Percentiles rank a stretch among this genome's conserved stretches.
These are phyloP conservation scores for Barnettozyma sp. DNA, from an alignment of 805 yeast genomes.

Conservation along the genomic window DNA sequence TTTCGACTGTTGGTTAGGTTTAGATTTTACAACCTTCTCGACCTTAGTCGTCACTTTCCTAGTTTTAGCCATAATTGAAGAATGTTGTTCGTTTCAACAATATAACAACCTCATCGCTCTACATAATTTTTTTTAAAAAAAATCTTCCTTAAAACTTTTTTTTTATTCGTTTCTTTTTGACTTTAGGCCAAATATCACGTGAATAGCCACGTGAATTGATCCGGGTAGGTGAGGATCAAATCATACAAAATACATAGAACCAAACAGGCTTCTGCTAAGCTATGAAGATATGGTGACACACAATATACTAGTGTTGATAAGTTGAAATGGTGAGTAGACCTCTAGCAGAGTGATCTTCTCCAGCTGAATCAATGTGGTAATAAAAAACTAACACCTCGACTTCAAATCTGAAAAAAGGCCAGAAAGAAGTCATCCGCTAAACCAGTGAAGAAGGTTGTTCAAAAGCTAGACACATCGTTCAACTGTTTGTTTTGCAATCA, in stretches of 20 bases:
- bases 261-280: no score
- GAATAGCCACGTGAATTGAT: no score
- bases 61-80: conserved; percentile 7
- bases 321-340: conserved; percentile 11
- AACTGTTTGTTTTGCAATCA: conserved; percentile 94
- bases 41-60: conserved; percentile 11
- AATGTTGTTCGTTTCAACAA: background rate
- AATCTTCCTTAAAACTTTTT: no score
- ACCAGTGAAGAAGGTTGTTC: conserved; percentile 73
- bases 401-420: conserved; percentile 40
- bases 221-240: no score
- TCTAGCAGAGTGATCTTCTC: background rate
- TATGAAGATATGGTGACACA: no score
- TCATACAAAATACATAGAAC: no score
- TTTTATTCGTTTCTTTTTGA: background rate
- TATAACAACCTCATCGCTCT: conserved; percentile 12
- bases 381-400: conserved; percentile 5
- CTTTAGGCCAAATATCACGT: no score
- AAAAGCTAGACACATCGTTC: conserved; percentile 73
- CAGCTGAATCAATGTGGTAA: background rate
- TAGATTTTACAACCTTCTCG: conserved; percentile 13
- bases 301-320: background rate
- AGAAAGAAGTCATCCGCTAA: conserved; percentile 81
- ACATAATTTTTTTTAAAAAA: no score
- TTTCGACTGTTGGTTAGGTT: conserved; percentile 18